Evolutionary conservation across 225 moss, liverwort and hornwort species (phyloP), one percentile per base, ranked within the genome.

Genomic region (Physcomitrellopsis africana): DNA sequence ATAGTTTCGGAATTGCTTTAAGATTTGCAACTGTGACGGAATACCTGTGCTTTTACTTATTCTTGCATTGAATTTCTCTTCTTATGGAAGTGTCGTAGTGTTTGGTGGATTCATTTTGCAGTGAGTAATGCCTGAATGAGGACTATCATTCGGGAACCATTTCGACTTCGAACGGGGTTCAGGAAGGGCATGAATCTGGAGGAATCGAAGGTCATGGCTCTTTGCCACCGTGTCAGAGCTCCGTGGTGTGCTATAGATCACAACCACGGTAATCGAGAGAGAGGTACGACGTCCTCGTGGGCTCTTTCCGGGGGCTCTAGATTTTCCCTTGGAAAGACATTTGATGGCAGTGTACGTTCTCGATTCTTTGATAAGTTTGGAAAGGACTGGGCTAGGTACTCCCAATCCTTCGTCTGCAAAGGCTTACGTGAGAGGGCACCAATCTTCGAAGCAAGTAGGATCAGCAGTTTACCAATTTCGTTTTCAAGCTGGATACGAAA

Each of bases 181-280:
- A 41, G 65, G 46, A 51, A 47, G 11, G 18, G 19, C 19, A 9
- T 15, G 68, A 72, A 37, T 58, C 74, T 86, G 77, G 67, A 74
- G 72, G 52, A 61, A 18, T 15, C 9, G 24, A 47, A 58, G n/a
- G 41, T 23, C 27, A 24, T 71, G 20, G 67, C 49, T 41, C 60
- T 13, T 70, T 53, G 5, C 29, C 22, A 29, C 77, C 72, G 74
- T 74, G 77, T 78, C 68, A 19, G n/a, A 61, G 46, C 70, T 63
- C 72, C 77, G 65, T 80, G 77, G 77, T 74, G 43, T 69, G 81
- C 48, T 18, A 27, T 53, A 60, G 74, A 72, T 59, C 74, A 10
- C 71, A 77, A 54, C 77, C 74, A 15, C 70, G 72, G 67, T 19
- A 16, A 51, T 1, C 14, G 27, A 1, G 24, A 3, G 19, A 19